Base-by-base conservation (phyloP, 1,139 yeast species). In the Debaryomyces sp. region DNA sequence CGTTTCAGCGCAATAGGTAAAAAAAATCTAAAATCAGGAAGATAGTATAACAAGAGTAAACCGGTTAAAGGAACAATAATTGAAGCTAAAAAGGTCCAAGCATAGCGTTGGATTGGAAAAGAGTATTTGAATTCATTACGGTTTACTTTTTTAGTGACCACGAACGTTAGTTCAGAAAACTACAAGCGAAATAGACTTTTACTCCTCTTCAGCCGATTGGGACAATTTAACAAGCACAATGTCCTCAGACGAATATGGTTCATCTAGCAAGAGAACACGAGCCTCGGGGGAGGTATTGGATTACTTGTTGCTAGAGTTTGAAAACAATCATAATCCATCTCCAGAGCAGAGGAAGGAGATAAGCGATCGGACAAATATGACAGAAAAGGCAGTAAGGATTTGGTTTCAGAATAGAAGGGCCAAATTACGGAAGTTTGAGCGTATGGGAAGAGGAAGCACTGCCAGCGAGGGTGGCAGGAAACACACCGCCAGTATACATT, bases 371-470 rank as follows among this genome's bases (percentile, higher is more conserved):
- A 89, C 96, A 2, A 89, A 88, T 42, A 88, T 92, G 94, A 84
- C 94, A 7, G 97, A 91, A 60, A 81, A 96, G 55, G 91, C 96
- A 5, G 96, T 92, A 2, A 79, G 96, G 49, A 91, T 92, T 44
- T 92, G 98, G 98, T 92, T 92, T 63, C 98, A 92, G 65, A 92
- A 92, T 63, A 75, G 95, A 57, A 71, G 97, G 52, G 97, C 97
- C 17, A 90, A 90, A 62, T 77, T 83, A 44, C 78, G 92, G 61
- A 84, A 81, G 60, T 62, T 77, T 54, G 85, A 81, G 56, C 71
- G 84, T 47, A 63, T 77, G 63, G 74, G 71, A 1, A 50, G 59
- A 42, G 45, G 50, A 10, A 48, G 47, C 4, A 18, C 24, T 34
- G 13, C 41, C 13, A 21, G 34, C 15, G 33, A 24, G 12, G 13